A percentile compares a stretch with the other conserved stretches of the same genome.
Conservation (phyloP, 768 basidiomycete genomes). For the Albatrellus ellisii region DNA sequence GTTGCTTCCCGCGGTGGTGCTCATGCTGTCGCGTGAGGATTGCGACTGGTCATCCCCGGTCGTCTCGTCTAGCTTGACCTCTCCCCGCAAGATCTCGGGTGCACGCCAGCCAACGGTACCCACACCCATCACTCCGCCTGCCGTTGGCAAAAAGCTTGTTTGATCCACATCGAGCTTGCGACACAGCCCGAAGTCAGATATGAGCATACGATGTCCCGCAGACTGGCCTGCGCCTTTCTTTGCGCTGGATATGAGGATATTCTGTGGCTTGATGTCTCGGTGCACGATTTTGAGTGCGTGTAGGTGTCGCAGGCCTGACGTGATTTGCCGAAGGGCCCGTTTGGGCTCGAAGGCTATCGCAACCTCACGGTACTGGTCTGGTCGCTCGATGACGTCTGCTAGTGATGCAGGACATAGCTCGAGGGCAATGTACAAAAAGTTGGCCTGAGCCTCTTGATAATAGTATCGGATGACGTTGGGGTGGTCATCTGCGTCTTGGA, state of each 20-base stretch:
- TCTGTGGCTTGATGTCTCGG: conserved; percentile 97
- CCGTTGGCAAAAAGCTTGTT: conserved; percentile 90
- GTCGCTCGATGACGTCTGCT: conserved; percentile 74
- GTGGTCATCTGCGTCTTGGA: conserved; percentile 96
- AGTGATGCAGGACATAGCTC: conserved; percentile 89
- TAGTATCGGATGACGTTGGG: conserved; percentile 98
- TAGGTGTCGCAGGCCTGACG: conserved; percentile 78
- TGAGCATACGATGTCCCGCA: conserved; percentile 65
- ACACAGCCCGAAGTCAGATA: conserved; percentile 95
- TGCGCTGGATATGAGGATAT: conserved; percentile 76
- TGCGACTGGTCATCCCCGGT: conserved; percentile 50
- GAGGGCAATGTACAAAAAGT: conserved; percentile 95
- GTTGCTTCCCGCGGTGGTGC: conserved; percentile 27
- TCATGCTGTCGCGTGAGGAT: conserved; percentile 52
- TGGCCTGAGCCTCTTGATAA: conserved; percentile 87
- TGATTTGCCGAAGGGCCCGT: conserved; percentile 75
- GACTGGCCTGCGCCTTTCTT: conserved; percentile 32
- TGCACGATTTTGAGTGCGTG: conserved; percentile 95
- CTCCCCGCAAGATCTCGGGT: conserved; percentile 88
- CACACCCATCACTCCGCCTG: conserved; percentile 77
- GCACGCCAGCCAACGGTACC: conserved; percentile 98
- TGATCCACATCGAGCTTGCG: conserved; percentile 93
- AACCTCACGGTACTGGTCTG: conserved; percentile 69
- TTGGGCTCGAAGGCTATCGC: conserved; percentile 73
- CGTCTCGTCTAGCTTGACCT: conserved; percentile 81